Evolutionary conservation across 805 yeast genomes (phyloP).

Genomic region (Pachysolen tannophilus): DNA sequence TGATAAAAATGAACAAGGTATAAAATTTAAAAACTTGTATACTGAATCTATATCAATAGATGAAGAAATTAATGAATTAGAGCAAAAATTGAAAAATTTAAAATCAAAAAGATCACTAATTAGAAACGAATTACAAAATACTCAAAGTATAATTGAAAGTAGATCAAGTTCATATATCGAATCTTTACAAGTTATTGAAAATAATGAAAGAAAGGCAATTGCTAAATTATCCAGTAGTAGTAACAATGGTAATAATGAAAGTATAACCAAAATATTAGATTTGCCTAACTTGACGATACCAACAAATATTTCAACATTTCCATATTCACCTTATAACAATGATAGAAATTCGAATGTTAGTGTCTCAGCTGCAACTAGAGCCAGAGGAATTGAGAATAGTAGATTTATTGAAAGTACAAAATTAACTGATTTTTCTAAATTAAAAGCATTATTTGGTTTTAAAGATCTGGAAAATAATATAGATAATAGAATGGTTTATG

Average conservation of each 20-base stretch:
- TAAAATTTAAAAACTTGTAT: conserved; percentile 27
- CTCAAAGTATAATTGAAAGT: conserved; percentile 44
- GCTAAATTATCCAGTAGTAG: conserved; percentile 3
- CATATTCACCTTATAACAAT: too few relatives aligned
- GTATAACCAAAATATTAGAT: not conserved
- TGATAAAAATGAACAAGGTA: conserved; percentile 32
- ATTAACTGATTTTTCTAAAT: not conserved
- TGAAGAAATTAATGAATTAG: conserved; percentile 29
- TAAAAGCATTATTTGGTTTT: too few relatives aligned
- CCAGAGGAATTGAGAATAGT: too few relatives aligned
- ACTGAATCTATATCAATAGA: conserved; percentile 26
- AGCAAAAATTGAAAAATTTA: conserved; percentile 24
- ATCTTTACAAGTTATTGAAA: conserved; percentile 17
- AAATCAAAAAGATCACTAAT: conserved; percentile 27
- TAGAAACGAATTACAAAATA: conserved; percentile 30
- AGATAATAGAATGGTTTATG: too few relatives aligned
- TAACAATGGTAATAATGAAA: too few relatives aligned
- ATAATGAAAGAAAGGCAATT: conserved; percentile 7
- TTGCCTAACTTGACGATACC: conserved; percentile 1
- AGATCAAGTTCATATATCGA: conserved; percentile 36
- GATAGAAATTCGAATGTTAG: not conserved
- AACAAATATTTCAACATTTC: conserved; percentile 1
- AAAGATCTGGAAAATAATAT: too few relatives aligned
- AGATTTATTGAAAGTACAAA: not conserved
- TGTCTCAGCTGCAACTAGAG: not conserved